Conservation (phyloP, 176 grass and related monocot species). For the Echinochloa phyllopogon region DNA sequence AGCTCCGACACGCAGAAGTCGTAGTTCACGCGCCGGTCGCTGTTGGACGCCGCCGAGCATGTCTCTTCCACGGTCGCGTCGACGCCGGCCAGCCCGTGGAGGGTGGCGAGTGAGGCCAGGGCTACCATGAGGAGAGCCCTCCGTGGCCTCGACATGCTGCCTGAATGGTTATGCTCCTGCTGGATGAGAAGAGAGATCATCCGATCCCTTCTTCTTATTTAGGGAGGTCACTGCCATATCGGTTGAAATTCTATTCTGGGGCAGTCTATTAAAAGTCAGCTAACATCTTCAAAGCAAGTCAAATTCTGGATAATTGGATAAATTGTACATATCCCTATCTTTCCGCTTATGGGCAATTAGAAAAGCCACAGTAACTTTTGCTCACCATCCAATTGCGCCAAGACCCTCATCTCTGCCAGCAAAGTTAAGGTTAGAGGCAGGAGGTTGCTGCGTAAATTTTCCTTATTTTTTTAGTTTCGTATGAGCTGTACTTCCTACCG, state of each 20-base stretch:
- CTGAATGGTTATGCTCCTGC: background rate
- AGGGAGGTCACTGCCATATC: background rate
- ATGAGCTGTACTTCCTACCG: too few relatives aligned
- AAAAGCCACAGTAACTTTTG: too few relatives aligned
- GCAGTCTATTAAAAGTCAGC: background rate
- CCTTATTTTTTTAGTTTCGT: too few relatives aligned
- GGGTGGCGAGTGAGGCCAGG: background rate
- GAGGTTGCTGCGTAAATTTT: too few relatives aligned
- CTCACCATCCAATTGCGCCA: too few relatives aligned
- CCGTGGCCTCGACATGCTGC: background rate
- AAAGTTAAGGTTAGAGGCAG: too few relatives aligned
- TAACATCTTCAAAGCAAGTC: background rate
- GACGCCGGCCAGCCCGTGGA: background rate
- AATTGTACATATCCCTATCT: background rate
- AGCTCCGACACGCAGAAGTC: conserved; percentile 58
- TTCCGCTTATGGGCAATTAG: background rate
- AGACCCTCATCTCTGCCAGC: too few relatives aligned
- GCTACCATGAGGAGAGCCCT: background rate
- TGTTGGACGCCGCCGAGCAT: conserved; percentile 16
- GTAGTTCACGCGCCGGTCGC: conserved; percentile 46
- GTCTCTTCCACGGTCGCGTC: background rate
- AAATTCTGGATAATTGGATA: background rate
- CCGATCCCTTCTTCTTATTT: background rate
- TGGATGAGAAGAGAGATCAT: background rate
- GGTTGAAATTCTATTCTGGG: conserved; percentile 28